phyloP scores from a whole-genome alignment of 495 filamentous ascomycete genomes.

The Clavariopsis aquatica region DNA sequence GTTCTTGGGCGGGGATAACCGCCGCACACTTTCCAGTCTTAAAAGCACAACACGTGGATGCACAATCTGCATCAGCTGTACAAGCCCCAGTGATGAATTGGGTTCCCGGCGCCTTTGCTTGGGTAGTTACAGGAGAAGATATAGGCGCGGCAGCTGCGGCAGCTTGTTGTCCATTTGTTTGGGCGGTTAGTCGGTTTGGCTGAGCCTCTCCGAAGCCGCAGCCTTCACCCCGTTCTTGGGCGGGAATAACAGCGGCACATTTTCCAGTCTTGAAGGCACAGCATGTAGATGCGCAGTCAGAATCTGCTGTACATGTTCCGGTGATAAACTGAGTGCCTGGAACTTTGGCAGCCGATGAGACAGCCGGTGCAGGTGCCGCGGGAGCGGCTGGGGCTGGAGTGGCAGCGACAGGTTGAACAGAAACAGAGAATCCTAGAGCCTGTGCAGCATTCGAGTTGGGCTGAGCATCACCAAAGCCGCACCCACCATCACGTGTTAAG shows the following conservation, averaged over 20 bases:
- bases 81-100: conserved; percentile 43
- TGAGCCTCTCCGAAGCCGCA: conserved; percentile 45
- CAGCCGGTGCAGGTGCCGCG: conserved; percentile 3
- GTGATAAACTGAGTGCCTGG: conserved; percentile 40
- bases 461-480: conserved; percentile 44
- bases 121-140: background rate
- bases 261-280: conserved; percentile 41
- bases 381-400: background rate
- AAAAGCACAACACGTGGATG: conserved; percentile 38
- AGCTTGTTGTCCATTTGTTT: background rate
- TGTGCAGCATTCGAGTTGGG: conserved; percentile 38
- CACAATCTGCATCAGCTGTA: conserved; percentile 38
- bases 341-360: background rate
- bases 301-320: conserved; percentile 36
- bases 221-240: conserved; percentile 44
- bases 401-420: background rate
- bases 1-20: conserved; percentile 41
- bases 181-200: conserved; percentile 14
- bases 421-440: conserved; percentile 14
- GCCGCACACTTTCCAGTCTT: conserved; percentile 42
- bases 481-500: conserved; percentile 44
- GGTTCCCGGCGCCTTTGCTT: conserved; percentile 5
- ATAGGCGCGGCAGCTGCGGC: background rate
- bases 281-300: conserved; percentile 38
- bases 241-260: conserved; percentile 42